Base-by-base conservation (phyloP, 2,329 filamentous ascomycete genomes). In the Teratosphaeria pseudoeucalypti region DNA sequence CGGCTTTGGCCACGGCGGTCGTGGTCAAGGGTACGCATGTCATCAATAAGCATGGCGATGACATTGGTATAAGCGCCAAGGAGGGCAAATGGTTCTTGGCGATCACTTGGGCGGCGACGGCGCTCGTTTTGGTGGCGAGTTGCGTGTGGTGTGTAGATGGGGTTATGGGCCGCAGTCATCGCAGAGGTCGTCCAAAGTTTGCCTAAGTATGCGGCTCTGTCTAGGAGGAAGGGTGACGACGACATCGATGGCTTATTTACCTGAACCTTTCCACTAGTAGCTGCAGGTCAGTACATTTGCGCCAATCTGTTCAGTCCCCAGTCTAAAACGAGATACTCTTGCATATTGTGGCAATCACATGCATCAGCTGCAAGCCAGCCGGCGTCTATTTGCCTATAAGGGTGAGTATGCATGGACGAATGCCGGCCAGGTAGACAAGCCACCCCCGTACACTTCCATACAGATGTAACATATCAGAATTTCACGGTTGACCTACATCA, bases 1-100 rank as follows among this genome's bases (percentile, higher is more conserved):
- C 88, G 23, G 90, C 90, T 65, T 86, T 92, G 27, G 82, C 85
- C 29, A 88, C 82, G 0, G 86, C 87, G 19, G 72, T 85, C 4
- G 78, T 79, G 11, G 76, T 79, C 58, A 82, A 84, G 70, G 81
- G 78, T 3, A 71, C 76, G 1, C 65, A 78, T 19, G 66, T 80
- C 0, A 77, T 86, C 62, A 84, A 84, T 62, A 69, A 79, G 32
- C 76, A 82, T 58, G 81, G 81, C 4, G 71, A 77, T 16, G 68
- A 74, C 0, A 74, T 82, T 29, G 79, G 81, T 0, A 70, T 85
- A 10, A 71, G 73, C 19, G 81, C 79, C 54, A 70, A 74, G 26
- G 77, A 75, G 60, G 83, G 84, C 0, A 71, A 66, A 16, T 81
- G 80, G 64, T 86, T 85, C 65, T 65, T 86, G 57, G 77, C 74